These are phyloP conservation scores for Pezicula carpinea DNA, from an alignment of 2,329 filamentous ascomycete genomes.

Conservation along the genomic window DNA sequence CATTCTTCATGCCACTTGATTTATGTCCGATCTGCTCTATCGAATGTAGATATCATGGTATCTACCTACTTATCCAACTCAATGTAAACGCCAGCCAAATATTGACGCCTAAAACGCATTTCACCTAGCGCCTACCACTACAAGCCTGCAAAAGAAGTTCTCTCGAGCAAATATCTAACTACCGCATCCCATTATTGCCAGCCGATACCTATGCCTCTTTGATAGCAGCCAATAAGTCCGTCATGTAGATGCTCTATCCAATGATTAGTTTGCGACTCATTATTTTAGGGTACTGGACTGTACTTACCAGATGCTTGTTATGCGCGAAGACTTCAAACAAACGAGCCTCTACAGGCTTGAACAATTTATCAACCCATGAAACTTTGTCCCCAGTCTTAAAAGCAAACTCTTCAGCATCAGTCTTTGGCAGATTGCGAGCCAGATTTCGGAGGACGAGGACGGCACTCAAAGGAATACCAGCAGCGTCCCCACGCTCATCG, in stretches of 20 bases:
- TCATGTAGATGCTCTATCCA: not conserved
- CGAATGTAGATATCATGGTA: not conserved
- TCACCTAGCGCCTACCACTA: not conserved
- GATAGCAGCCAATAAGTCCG: not conserved
- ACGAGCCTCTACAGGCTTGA: slow-evolving; percentile 59
- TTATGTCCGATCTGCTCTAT: no score
- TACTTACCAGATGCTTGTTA: slow-evolving; percentile 55
- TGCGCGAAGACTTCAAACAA: slow-evolving; percentile 67
- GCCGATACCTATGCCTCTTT: not conserved
- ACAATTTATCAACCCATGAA: slow-evolving; percentile 64
- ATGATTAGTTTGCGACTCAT: not conserved
- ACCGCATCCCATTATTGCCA: not conserved
- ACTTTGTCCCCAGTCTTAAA: slow-evolving; percentile 44
- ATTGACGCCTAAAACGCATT: not conserved
- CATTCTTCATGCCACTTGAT: no score
- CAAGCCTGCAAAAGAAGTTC: not conserved
- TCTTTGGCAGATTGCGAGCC: slow-evolving; percentile 62
- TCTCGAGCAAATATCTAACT: not conserved
- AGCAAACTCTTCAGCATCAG: slow-evolving; percentile 51
- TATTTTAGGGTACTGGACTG: not conserved
- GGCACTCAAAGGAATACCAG: slow-evolving; percentile 73
- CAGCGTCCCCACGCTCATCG: slow-evolving; percentile 57
- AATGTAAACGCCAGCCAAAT: not conserved
- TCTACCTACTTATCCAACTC: not conserved
- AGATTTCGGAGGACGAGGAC: slow-evolving; percentile 76